Evolutionary conservation across 805 yeast species (phyloP).

Genomic region (Debaryomyces maramus): DNA sequence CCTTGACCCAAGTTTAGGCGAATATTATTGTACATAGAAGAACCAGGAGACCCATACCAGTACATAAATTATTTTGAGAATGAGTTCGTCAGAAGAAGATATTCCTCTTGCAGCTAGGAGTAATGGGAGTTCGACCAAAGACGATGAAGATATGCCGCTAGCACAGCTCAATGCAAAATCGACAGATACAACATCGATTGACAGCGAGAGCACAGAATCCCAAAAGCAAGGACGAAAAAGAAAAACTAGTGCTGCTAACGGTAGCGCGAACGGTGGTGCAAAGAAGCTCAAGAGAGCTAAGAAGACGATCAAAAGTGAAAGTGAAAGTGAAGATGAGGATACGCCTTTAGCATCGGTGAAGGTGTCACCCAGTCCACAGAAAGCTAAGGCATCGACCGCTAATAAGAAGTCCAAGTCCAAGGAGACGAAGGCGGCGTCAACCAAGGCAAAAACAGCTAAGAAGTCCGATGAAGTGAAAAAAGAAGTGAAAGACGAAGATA

Average conservation of each 20-base stretch:
- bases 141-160: conserved; percentile 12
- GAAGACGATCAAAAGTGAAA: conserved; percentile 1
- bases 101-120: conserved; percentile 18
- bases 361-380: conserved; percentile 2
- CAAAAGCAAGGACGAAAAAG: conserved; percentile 2
- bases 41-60: no score
- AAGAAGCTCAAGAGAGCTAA: neutral
- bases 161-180: conserved; percentile 4
- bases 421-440: conserved; percentile 3
- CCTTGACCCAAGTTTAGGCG: no score
- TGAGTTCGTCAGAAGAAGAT: conserved; percentile 27
- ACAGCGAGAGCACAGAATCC: conserved; percentile 5
- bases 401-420: conserved; percentile 5
- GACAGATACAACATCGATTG: neutral
- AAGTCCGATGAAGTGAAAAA: conserved; percentile 6
- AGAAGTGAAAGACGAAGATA: conserved; percentile 8
- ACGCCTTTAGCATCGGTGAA: conserved; percentile 3
- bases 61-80: no score
- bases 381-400: conserved; percentile 1
- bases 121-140: neutral
- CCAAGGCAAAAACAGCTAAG: conserved; percentile 7
- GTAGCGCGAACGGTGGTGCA: neutral
- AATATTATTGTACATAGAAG: no score
- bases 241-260: neutral
- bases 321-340: conserved; percentile 5